These are phyloP conservation scores for Eremothecium gossypii DNA, from an alignment of 1,139 yeast species.

Conservation along the genomic window DNA sequence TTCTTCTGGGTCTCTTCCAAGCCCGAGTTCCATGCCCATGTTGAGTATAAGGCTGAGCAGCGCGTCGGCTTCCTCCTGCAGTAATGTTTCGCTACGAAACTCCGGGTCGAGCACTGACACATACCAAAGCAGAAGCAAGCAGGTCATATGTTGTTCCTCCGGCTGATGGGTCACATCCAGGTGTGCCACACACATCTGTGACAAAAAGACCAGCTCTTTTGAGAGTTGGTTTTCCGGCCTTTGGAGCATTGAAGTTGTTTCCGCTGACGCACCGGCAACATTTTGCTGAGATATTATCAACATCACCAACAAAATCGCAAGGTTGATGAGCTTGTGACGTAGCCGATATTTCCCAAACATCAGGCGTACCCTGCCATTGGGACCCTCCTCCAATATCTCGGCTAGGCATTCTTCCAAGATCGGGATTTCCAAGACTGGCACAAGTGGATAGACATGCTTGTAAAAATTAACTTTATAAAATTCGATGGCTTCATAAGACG, in stretches of 20 bases:
- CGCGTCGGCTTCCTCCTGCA: conserved; percentile 18
- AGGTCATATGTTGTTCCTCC: conserved; percentile 23
- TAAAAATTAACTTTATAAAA: conserved; percentile 23
- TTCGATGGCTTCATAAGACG: conserved; percentile 18
- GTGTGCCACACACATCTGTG: conserved; percentile 6
- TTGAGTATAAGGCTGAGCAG: conserved; percentile 18
- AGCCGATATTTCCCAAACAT: conserved; percentile 17
- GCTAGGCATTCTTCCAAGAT: conserved; percentile 21
- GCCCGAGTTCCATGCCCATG: conserved; percentile 23
- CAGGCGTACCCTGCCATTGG: conserved; percentile 12
- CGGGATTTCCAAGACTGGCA: conserved; percentile 22
- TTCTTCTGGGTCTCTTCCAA: conserved; percentile 25
- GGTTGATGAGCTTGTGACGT: conserved; percentile 20
- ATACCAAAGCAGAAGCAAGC: conserved; percentile 11
- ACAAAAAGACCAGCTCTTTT: conserved; percentile 4
- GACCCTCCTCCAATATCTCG: conserved; percentile 11
- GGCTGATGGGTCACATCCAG: conserved; percentile 7
- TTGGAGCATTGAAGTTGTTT: neutral
- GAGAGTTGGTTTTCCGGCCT: neutral
- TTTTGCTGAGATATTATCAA: conserved; percentile 9
- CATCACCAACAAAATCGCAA: conserved; percentile 17
- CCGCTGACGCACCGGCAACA: neutral
- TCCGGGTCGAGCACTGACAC: neutral
- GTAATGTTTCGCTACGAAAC: neutral
- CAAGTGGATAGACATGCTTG: conserved; percentile 19